phyloP scores from a whole-genome alignment of 2,329 filamentous ascomycete species.

The Neopestalotiopsis rosae region DNA sequence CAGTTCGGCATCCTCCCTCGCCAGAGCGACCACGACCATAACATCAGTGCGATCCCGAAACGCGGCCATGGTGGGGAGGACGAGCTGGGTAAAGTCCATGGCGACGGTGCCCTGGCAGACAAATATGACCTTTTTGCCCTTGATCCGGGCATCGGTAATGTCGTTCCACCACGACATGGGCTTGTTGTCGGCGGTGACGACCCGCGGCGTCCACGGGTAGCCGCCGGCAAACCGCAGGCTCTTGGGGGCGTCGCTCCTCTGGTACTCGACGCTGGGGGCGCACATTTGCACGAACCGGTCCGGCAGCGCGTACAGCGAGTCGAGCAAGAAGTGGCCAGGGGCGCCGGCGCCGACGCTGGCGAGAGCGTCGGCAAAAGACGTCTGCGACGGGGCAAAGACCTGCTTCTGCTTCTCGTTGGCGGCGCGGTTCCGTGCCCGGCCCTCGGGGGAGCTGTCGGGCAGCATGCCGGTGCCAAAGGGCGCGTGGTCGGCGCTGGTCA shows the following conservation, averaged over 20 bases:
- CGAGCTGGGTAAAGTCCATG: constrained; percentile 44
- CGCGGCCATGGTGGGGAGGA: constrained; percentile 50
- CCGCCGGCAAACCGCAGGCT: constrained; percentile 50
- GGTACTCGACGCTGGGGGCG: constrained; percentile 45
- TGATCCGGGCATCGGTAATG: constrained; percentile 31
- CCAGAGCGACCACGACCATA: constrained; percentile 41
- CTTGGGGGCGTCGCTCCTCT: constrained; percentile 39
- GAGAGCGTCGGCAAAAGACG: constrained; percentile 8
- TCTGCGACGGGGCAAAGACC: constrained; percentile 18
- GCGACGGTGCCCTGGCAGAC: constrained; percentile 55
- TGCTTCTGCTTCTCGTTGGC: constrained; percentile 20
- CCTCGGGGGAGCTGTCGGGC: constrained; percentile 34
- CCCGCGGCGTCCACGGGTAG: constrained; percentile 37
- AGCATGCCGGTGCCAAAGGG: constrained; percentile 37
- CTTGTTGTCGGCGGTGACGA: constrained; percentile 29
- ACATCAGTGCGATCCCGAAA: constrained; percentile 46
- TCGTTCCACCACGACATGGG: constrained; percentile 51
- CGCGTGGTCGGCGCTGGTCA: constrained; percentile 38
- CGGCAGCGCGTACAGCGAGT: constrained; percentile 19
- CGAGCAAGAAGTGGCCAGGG: background rate
- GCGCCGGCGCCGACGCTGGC: background rate
- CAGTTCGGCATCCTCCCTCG: constrained; percentile 31
- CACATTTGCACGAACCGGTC: constrained; percentile 44
- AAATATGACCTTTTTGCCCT: constrained; percentile 44
- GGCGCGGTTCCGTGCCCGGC: constrained; percentile 31